Evolutionary conservation across 805 yeast genomes (phyloP).

Genomic region (Candida chauliodis): DNA sequence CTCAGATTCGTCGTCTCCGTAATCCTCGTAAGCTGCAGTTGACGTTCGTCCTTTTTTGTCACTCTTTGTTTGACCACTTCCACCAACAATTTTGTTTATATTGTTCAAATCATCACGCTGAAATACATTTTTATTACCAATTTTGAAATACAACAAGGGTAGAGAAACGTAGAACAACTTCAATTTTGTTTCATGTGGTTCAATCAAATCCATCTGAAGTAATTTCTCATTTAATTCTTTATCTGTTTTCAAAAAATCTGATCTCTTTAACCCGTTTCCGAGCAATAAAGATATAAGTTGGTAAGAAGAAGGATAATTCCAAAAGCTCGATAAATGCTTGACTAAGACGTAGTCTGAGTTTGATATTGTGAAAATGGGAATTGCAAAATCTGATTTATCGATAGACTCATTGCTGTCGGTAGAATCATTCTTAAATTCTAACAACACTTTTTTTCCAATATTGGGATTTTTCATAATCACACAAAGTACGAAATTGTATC

Average conservation of each 20-base stretch:
- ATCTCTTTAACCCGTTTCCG: slow-evolving; percentile 18
- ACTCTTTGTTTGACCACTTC: neutral
- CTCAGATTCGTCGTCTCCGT: slow-evolving; percentile 4
- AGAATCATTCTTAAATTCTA: too few relatives aligned
- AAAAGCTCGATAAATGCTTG: slow-evolving; percentile 28
- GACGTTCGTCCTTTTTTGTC: neutral
- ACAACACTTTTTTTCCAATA: neutral
- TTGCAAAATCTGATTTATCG: slow-evolving; percentile 7
- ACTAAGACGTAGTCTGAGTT: slow-evolving; percentile 22
- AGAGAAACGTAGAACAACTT: slow-evolving; percentile 26
- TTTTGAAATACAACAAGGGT: slow-evolving; percentile 16
- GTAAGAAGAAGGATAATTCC: slow-evolving; percentile 42
- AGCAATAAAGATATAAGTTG: slow-evolving; percentile 31
- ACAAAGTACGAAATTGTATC: too few relatives aligned
- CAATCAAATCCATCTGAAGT: slow-evolving; percentile 16
- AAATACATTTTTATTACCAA: slow-evolving; percentile 20
- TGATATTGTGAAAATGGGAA: slow-evolving; percentile 17
- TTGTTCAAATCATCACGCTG: neutral
- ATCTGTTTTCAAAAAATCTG: slow-evolving; percentile 16
- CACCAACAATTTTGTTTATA: neutral
- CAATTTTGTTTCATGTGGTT: slow-evolving; percentile 14
- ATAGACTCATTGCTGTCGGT: neutral
- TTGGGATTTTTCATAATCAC: too few relatives aligned
- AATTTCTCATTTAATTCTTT: slow-evolving; percentile 22
- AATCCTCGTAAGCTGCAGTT: neutral